Conservation (phyloP, 2,329 filamentous ascomycete genomes). For the Beauveria sp. region DNA sequence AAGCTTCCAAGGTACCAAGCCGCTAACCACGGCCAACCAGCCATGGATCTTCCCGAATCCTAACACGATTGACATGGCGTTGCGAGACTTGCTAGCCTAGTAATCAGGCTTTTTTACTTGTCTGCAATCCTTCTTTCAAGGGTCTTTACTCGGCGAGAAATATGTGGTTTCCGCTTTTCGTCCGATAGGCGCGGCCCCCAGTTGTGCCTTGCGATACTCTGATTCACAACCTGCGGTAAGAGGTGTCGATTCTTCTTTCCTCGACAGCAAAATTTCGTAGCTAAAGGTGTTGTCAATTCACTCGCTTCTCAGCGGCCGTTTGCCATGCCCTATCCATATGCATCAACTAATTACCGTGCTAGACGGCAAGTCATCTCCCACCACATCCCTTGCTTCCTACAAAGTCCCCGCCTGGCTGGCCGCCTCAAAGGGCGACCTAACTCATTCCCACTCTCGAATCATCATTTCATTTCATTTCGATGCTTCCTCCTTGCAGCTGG, state of each 20-base stretch:
- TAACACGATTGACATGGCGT: background rate
- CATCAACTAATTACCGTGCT: no score
- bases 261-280: background rate
- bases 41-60: background rate
- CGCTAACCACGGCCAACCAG: background rate
- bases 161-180: background rate
- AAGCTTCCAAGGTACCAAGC: background rate
- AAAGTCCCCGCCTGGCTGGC: no score
- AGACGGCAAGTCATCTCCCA: no score
- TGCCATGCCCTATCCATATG: background rate
- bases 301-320: no score
- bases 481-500: background rate
- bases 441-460: background rate
- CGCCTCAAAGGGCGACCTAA: background rate
- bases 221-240: background rate
- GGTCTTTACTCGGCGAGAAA: background rate
- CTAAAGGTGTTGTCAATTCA: background rate
- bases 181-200: background rate
- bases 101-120: background rate
- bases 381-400: background rate
- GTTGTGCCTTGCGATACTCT: background rate
- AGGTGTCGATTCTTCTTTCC: background rate
- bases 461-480: background rate
- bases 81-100: background rate
- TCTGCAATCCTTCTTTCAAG: background rate